These are phyloP conservation scores for Dipodascus albidus DNA, from an alignment of 805 yeast species.

Conservation along the genomic window DNA sequence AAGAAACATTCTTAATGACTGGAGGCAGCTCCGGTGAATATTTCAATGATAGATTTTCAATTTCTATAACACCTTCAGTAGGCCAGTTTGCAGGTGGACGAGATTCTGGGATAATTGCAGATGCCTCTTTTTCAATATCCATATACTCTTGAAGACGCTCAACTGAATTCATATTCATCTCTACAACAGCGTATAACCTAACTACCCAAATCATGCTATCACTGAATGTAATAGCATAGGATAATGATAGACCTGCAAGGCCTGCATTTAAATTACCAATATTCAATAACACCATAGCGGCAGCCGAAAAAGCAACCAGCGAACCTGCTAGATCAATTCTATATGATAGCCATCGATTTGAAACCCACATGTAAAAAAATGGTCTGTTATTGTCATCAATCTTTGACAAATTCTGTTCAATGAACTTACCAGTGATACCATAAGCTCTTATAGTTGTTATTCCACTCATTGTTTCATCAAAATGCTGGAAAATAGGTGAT, in stretches of 20 bases:
- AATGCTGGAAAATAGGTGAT: conserved; percentile 95
- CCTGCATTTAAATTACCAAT: conserved; percentile 74
- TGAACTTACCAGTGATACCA: conserved; percentile 80
- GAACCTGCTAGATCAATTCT: conserved; percentile 82
- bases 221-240: conserved; percentile 83
- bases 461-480: conserved; percentile 86
- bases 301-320: conserved; percentile 66
- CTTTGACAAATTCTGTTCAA: conserved; percentile 64
- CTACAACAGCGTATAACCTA: conserved; percentile 79
- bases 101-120: conserved; percentile 45
- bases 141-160: conserved; percentile 87
- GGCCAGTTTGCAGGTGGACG: conserved; percentile 81
- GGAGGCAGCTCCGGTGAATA: conserved; percentile 83
- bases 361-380: conserved; percentile 89
- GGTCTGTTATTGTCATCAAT: conserved; percentile 85
- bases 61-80: conserved; percentile 62
- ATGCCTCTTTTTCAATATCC: conserved; percentile 79
- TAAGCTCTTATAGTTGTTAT: conserved; percentile 92
- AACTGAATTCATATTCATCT: conserved; percentile 94
- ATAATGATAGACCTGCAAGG: conserved; percentile 85
- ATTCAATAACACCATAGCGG: conserved; percentile 60
- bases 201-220: conserved; percentile 89
- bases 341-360: conserved; percentile 87
- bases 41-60: conserved; percentile 65
- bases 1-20: conserved; percentile 81